These are phyloP conservation scores for Candida nemodendra DNA, from an alignment of 805 yeast species.

Conservation along the genomic window DNA sequence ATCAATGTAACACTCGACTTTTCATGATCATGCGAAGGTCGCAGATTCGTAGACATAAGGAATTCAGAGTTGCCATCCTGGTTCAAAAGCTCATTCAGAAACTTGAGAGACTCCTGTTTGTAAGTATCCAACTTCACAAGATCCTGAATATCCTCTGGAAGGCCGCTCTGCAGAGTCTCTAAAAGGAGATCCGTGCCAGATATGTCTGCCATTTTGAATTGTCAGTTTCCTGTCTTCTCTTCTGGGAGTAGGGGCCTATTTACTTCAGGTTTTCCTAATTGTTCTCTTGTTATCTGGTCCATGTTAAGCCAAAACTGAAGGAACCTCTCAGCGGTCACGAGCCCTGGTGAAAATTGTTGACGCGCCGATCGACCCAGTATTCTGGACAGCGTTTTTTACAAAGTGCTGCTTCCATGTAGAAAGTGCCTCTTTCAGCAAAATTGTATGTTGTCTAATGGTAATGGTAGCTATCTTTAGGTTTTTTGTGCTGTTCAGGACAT, in stretches of 20 bases:
- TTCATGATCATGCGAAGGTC: constrained; percentile 24
- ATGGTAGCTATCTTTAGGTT: no score
- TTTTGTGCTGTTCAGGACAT: no score
- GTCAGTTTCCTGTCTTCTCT: no score
- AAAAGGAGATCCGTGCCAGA: constrained; percentile 32
- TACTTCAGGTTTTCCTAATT: not conserved
- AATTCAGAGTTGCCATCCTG: constrained; percentile 42
- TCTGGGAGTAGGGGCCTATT: no score
- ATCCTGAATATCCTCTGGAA: constrained; percentile 23
- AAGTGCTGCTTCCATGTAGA: no score
- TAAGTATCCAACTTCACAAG: constrained; percentile 33
- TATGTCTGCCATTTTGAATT: constrained; percentile 8
- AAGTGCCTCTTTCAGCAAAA: no score
- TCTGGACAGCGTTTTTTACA: no score
- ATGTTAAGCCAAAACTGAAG: no score
- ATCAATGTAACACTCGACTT: constrained; percentile 40
- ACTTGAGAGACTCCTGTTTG: constrained; percentile 34
- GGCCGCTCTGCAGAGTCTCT: constrained; percentile 33
- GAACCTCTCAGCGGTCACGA: no score
- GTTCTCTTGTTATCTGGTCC: not conserved
- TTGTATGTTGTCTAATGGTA: no score
- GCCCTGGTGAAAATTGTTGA: no score
- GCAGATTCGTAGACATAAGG: constrained; percentile 24
- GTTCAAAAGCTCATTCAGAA: constrained; percentile 38
- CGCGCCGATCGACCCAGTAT: no score